Conservation (phyloP, 202 grass and related monocot species). For the Setaria viridis region DNA sequence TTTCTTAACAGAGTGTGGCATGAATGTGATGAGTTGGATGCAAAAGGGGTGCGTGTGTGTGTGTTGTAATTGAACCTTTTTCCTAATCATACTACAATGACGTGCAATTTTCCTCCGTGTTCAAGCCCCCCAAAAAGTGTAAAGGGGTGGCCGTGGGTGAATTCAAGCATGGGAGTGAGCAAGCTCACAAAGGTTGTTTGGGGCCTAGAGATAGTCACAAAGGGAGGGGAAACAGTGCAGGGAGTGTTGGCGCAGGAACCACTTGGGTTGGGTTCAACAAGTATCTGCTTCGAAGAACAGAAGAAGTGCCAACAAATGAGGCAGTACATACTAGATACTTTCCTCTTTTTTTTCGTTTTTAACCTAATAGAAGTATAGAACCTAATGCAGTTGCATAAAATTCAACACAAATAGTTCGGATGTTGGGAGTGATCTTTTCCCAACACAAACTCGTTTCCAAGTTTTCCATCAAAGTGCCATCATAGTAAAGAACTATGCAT, state of each 20-base stretch:
- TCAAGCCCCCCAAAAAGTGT: background rate
- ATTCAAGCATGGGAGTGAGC: background rate
- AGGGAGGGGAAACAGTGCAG: background rate
- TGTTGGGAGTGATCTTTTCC: conserved; percentile 20
- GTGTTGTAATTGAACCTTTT: background rate
- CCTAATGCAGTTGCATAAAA: conserved; percentile 11
- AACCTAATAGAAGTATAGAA: background rate
- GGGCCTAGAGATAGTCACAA: background rate
- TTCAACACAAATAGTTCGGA: background rate
- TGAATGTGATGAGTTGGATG: background rate
- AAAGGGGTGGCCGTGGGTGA: background rate
- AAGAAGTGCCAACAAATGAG: conserved; percentile 23
- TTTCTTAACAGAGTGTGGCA: background rate
- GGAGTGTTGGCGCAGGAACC: background rate
- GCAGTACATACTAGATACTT: background rate
- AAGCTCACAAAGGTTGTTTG: conserved; percentile 1
- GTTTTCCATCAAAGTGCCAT: conserved; percentile 31
- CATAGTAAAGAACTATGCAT: conserved; percentile 26
- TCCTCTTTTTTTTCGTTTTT: background rate
- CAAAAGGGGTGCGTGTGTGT: background rate
- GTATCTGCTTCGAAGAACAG: background rate
- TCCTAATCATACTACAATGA: background rate
- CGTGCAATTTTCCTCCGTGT: background rate
- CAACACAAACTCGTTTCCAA: conserved; percentile 20
- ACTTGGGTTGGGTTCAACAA: conserved; percentile 2